phyloP scores from a whole-genome alignment of 768 basidiomycete genomes.

The Trametes coccinea region DNA sequence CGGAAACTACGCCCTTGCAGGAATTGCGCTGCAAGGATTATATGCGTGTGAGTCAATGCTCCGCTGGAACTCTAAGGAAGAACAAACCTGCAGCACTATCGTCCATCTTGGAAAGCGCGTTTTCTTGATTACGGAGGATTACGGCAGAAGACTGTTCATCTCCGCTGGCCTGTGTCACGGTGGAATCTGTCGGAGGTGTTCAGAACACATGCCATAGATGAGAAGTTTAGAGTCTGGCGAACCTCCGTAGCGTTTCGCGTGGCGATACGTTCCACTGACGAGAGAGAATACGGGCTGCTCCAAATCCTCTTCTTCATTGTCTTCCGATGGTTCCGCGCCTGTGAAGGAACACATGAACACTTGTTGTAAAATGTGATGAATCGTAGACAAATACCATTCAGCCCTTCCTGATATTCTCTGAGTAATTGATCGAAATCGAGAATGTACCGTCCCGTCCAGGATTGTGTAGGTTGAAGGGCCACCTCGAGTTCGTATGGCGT shows the following conservation, averaged over 20 bases:
- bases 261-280: conserved; percentile 81
- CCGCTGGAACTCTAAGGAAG: not conserved
- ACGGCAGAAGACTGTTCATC: conserved; percentile 43
- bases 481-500: conserved; percentile 91
- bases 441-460: conserved; percentile 77
- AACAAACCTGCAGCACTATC: conserved; percentile 73
- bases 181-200: not conserved
- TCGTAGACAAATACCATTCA: not conserved
- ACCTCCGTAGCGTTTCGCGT: conserved; percentile 67
- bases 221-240: conserved; percentile 15
- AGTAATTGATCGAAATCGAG: conserved; percentile 73
- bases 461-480: conserved; percentile 68
- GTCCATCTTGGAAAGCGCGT: conserved; percentile 49
- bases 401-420: conserved; percentile 32
- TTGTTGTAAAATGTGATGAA: not conserved
- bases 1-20: conserved; percentile 73
- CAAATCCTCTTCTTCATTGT: conserved; percentile 47
- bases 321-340: not conserved
- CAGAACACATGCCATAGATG: not conserved
- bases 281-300: conserved; percentile 86
- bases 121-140: conserved; percentile 64
- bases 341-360: too few species aligned
- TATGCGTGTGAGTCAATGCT: not conserved
- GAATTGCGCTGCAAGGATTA: conserved; percentile 53
- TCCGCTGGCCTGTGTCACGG: conserved; percentile 13